phyloP scores from a whole-genome alignment of 2,329 filamentous ascomycete genomes.

The Neopestalotiopsis rosae region DNA sequence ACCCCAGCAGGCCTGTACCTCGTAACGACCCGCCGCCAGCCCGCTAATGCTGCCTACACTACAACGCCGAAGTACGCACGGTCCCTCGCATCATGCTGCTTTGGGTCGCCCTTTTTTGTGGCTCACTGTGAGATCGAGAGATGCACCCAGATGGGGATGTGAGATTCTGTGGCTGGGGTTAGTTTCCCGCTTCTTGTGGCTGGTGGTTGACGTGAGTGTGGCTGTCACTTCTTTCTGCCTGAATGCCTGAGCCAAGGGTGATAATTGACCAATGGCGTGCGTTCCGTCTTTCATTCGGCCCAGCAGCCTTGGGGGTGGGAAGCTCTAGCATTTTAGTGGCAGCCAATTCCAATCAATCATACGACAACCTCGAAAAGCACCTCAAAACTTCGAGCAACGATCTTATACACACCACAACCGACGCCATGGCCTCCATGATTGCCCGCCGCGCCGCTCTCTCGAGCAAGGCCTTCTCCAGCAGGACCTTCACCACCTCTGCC shows the following conservation, averaged over 20 bases:
- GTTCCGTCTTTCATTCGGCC: background rate
- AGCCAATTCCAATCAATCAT: slow-evolving; percentile 8
- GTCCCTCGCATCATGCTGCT: background rate
- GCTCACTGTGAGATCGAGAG: background rate
- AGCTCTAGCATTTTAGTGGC: slow-evolving; percentile 1
- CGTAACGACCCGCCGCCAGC: background rate
- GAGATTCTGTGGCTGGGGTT: background rate
- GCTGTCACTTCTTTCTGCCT: background rate
- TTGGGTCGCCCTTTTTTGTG: background rate
- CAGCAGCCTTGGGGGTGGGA: background rate
- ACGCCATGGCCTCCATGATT: slow-evolving; percentile 61
- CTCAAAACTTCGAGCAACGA: background rate
- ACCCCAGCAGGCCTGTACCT: background rate
- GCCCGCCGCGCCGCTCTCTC: slow-evolving; percentile 50
- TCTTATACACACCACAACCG: slow-evolving; percentile 14
- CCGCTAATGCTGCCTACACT: background rate
- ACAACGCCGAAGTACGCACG: background rate
- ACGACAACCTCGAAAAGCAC: slow-evolving; percentile 4
- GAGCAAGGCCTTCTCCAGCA: slow-evolving; percentile 33
- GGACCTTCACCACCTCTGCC: slow-evolving; percentile 56
- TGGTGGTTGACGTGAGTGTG: background rate
- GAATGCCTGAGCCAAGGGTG: slow-evolving; percentile 3
- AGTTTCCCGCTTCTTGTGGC: background rate
- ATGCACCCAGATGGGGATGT: too few species aligned
- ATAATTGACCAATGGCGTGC: slow-evolving; percentile 1